Evolutionary conservation across 1,284 basidiomycete genomes (phyloP).

Genomic region (Moesziomyces sp.): DNA sequence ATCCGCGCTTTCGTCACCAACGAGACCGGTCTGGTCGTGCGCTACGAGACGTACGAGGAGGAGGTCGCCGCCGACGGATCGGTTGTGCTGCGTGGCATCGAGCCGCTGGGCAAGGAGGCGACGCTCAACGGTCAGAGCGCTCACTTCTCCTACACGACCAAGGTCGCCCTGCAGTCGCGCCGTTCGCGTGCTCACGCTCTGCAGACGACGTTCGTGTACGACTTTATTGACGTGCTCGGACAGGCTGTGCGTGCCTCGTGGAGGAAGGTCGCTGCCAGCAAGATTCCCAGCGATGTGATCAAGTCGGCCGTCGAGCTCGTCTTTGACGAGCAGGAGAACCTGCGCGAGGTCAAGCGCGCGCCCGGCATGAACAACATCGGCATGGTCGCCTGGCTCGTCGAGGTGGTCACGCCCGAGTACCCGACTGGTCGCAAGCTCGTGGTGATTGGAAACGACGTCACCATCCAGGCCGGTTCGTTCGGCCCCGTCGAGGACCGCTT

Average conservation of each 20-base stretch:
- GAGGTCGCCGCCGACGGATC: conserved; percentile 94
- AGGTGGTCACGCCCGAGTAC: conserved; percentile 90
- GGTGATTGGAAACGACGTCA: conserved; percentile 97
- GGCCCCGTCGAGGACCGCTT: conserved; percentile 94
- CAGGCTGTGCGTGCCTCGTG: conserved; percentile 95
- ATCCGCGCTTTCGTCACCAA: conserved; percentile 98
- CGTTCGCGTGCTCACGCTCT: conserved; percentile 99
- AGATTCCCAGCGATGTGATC: conserved; percentile 53
- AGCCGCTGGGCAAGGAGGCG: conserved; percentile 45
- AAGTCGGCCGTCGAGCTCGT: conserved; percentile 73
- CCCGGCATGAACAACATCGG: conserved; percentile 94
- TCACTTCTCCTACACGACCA: conserved; percentile 83
- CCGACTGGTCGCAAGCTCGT: conserved; percentile 87
- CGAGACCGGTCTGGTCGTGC: conserved; percentile 97
- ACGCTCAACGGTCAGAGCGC: conserved; percentile 58
- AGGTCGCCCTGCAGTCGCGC: conserved; percentile 98
- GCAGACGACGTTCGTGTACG: conserved; percentile 96
- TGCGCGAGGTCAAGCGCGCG: conserved; percentile 87
- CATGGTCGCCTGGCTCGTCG: conserved; percentile 99
- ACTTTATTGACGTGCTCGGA: conserved; percentile 98
- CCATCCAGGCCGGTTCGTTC: conserved; percentile 97
- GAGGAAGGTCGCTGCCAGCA: conserved; percentile 75
- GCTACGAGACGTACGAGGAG: conserved; percentile 99
- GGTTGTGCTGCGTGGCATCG: conserved; percentile 84
- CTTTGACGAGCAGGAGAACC: conserved; percentile 86